Evolutionary conservation across 768 basidiomycete genomes (phyloP), one percentile per base, ranked within the genome.

Genomic region (Boletus huronensis): DNA sequence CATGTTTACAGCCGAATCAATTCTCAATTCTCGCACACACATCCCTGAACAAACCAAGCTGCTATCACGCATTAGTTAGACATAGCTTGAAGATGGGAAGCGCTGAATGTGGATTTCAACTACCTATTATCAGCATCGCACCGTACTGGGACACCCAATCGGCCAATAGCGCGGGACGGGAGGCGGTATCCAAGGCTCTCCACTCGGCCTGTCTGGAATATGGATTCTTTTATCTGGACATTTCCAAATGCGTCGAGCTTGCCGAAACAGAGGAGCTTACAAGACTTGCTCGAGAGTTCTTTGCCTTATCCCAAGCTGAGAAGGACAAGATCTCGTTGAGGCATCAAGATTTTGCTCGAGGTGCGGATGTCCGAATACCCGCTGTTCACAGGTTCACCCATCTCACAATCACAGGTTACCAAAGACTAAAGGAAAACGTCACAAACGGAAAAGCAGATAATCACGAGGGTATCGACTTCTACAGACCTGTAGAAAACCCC

Each of bases 221-320:
- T 52, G 93, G 93, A 0, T 96, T 96, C 78, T 94, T 96, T 74
- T 96, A 95, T 70, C 76, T 94, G 43, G 81, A 92, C 56, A 74
- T 93, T 42, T 80, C 82, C 3, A 71, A 77, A 4, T 88, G 76
- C 59, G 70, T 86, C 14, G 74, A 83, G 34, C 72, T 71, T 0
- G 64, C 74, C 1, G 87, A 92, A 61, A 79, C 85, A 10, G 82
- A 85, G 40, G 82, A 87, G 57, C 79, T 94, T 7, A 69, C 81
- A 0, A 71, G 71, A 8, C 75, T 92, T 2, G 92, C 84, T 2
- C 76, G 82, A 25, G 73, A 81, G 48, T 96, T 96, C 75, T 95
- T 95, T 62, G 60, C 68, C 17, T 70, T 84, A 16, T 83, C 89
- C 0, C 82, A 88, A 54, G 82, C 77, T n/a, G 86, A 87, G 63